Percentiles rank a stretch among this genome's conserved stretches.
Evolutionary conservation across 371 early-diverging fungal species (phyloP).

Genomic region (Mortierella sp.): DNA sequence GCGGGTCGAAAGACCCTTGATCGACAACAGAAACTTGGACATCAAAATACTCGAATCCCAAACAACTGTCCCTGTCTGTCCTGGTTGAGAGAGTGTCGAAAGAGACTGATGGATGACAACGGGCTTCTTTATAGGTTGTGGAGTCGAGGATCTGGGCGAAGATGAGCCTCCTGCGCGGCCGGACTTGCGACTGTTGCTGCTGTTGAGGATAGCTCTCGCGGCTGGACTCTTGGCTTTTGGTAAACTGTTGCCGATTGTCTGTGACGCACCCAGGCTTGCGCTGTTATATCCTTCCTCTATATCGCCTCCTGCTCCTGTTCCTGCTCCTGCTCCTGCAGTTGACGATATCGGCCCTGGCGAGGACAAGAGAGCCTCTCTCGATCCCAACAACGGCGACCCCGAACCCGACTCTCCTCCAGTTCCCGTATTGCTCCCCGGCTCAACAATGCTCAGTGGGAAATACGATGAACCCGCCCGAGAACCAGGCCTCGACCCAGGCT

Average conservation of each 20-base stretch:
- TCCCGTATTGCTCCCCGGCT: background rate
- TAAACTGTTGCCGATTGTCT: background rate
- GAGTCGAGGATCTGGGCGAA: background rate
- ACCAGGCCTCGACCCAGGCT: constrained; percentile 35
- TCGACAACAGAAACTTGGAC: constrained; percentile 55
- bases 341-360: background rate
- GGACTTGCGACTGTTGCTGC: constrained; percentile 22
- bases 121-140: constrained; percentile 35
- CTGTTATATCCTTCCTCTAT: background rate
- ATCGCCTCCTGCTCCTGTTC: background rate
- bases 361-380: background rate
- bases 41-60: constrained; percentile 57
- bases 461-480: constrained; percentile 24
- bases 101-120: constrained; percentile 56
- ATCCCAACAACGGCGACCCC: background rate
- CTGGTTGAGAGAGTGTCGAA: constrained; percentile 55
- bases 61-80: constrained; percentile 54
- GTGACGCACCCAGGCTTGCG: background rate
- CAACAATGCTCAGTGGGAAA: background rate
- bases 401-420: constrained; percentile 1
- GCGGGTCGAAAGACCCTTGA: constrained; percentile 26
- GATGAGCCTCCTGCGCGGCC: constrained; percentile 16
- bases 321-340: background rate
- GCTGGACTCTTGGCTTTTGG: constrained; percentile 26
- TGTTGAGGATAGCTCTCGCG: constrained; percentile 21